Conservation (phyloP, 2,329 filamentous ascomycete genomes). For the Tolypocladium ophioglossoides region DNA sequence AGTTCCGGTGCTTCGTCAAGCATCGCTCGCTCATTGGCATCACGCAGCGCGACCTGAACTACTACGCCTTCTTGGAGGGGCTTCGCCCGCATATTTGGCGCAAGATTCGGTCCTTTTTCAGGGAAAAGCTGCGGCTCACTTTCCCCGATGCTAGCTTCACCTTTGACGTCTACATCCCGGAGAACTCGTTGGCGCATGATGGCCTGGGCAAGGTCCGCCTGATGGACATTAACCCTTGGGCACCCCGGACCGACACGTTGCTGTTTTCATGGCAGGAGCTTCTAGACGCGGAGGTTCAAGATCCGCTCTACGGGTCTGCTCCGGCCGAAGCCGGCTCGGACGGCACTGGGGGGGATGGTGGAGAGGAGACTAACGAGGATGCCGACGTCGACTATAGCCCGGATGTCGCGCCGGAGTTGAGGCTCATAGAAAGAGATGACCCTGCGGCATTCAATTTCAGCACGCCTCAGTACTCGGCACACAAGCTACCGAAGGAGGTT, state of each 20-base stretch:
- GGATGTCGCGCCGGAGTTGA: constrained; percentile 63
- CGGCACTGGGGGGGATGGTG: constrained; percentile 21
- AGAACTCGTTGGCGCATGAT: constrained; percentile 40
- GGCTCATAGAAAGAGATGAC: constrained; percentile 74
- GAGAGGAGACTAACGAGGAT: constrained; percentile 28
- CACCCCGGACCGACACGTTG: constrained; percentile 74
- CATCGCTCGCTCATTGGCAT: constrained; percentile 70
- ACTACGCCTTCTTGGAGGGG: constrained; percentile 68
- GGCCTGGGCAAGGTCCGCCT: constrained; percentile 69
- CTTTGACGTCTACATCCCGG: constrained; percentile 88
- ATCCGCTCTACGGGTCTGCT: constrained; percentile 40
- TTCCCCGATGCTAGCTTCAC: constrained; percentile 79
- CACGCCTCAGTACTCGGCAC: constrained; percentile 81
- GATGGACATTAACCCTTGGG: constrained; percentile 95
- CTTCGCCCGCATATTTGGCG: constrained; percentile 56
- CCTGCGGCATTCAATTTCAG: constrained; percentile 82
- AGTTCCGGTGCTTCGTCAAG: constrained; percentile 94
- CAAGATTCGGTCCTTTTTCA: constrained; percentile 70
- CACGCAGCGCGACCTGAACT: constrained; percentile 80
- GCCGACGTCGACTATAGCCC: constrained; percentile 38
- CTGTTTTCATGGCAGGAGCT: constrained; percentile 88
- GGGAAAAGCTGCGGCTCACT: constrained; percentile 57
- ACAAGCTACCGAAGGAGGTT: constrained; percentile 90
- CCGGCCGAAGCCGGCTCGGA: constrained; percentile 17
- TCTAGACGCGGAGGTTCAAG: constrained; percentile 56